These are phyloP conservation scores for Amanita inopinata DNA, from an alignment of 768 basidiomycete genomes.

Conservation along the genomic window DNA sequence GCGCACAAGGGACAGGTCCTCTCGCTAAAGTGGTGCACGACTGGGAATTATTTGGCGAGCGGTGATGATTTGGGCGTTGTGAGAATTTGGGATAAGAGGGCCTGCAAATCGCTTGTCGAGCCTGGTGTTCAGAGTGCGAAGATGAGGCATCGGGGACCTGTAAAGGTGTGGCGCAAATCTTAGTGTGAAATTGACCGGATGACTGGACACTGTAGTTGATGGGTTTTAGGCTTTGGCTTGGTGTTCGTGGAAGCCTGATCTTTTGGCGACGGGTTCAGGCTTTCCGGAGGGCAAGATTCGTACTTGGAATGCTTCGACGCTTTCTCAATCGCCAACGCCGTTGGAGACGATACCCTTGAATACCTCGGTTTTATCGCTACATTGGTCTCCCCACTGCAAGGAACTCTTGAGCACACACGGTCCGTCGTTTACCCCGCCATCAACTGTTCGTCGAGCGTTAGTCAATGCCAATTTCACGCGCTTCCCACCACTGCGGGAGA, in stretches of 20 bases:
- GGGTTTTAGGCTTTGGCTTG: slow-evolving; percentile 62
- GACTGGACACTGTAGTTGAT: slow-evolving; percentile 1
- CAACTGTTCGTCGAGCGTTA: slow-evolving; percentile 46
- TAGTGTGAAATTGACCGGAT: neutral
- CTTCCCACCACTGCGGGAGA: slow-evolving; percentile 2
- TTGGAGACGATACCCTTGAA: slow-evolving; percentile 68
- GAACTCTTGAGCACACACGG: slow-evolving; percentile 90
- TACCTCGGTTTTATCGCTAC: slow-evolving; percentile 54
- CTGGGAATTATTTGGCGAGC: slow-evolving; percentile 71
- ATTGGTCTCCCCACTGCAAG: slow-evolving; percentile 80
- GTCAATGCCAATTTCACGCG: slow-evolving; percentile 24
- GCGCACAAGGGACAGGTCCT: slow-evolving; percentile 68
- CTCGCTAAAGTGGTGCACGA: slow-evolving; percentile 66
- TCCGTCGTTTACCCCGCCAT: slow-evolving; percentile 27
- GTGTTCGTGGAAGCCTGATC: slow-evolving; percentile 74
- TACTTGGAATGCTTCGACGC: slow-evolving; percentile 50
- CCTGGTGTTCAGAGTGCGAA: slow-evolving; percentile 49
- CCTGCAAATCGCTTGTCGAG: slow-evolving; percentile 21
- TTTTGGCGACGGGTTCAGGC: slow-evolving; percentile 71
- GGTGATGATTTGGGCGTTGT: slow-evolving; percentile 84
- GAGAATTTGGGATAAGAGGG: slow-evolving; percentile 70
- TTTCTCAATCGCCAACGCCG: slow-evolving; percentile 21
- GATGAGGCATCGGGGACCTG: slow-evolving; percentile 59
- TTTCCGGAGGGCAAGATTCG: slow-evolving; percentile 66
- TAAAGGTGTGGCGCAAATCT: slow-evolving; percentile 30